Percentiles rank a stretch among this genome's conserved stretches.
Evolutionary conservation across 208 protist genomes (phyloP).

Genomic region (Leptomonas pyrrhocoris): DNA sequence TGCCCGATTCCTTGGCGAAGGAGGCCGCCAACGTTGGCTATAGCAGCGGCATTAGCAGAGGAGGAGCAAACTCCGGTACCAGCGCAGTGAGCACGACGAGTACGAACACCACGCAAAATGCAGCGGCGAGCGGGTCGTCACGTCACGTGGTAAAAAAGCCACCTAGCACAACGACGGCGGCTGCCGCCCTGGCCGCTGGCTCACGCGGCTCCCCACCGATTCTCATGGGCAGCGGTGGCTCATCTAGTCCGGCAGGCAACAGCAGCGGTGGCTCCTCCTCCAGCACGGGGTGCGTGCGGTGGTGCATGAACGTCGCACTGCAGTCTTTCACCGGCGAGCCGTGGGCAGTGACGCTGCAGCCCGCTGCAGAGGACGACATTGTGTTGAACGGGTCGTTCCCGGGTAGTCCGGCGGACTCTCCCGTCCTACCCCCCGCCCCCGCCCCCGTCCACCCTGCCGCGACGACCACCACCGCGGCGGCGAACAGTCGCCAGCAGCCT

Average conservation of each 20-base stretch:
- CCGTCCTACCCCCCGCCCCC: constrained; percentile 4
- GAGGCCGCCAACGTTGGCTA: background rate
- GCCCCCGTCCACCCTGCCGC: constrained; percentile 8
- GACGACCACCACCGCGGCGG: constrained; percentile 26
- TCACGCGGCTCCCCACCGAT: constrained; percentile 10
- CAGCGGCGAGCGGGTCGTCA: background rate
- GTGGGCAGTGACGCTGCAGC: constrained; percentile 63
- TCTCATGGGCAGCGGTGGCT: constrained; percentile 12
- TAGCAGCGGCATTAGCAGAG: constrained; percentile 4
- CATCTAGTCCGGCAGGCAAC: constrained; percentile 8
- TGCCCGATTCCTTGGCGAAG: background rate
- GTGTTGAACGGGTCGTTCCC: constrained; percentile 31
- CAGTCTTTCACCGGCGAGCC: constrained; percentile 79
- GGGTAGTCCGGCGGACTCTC: constrained; percentile 14
- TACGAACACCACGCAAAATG: background rate
- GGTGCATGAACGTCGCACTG: constrained; percentile 80
- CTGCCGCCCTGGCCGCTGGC: background rate
- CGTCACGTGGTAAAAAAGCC: constrained; percentile 8
- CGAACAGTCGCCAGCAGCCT: constrained; percentile 22
- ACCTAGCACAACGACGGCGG: constrained; percentile 11
- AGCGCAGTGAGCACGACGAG: background rate
- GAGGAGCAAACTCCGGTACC: background rate
- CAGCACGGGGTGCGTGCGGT: constrained; percentile 55
- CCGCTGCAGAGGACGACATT: constrained; percentile 28
- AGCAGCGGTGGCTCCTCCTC: constrained; percentile 11